These are phyloP conservation scores for Eucalyptus sideroxylon DNA, from an alignment of 345 rosid genomes.

Conservation along the genomic window DNA sequence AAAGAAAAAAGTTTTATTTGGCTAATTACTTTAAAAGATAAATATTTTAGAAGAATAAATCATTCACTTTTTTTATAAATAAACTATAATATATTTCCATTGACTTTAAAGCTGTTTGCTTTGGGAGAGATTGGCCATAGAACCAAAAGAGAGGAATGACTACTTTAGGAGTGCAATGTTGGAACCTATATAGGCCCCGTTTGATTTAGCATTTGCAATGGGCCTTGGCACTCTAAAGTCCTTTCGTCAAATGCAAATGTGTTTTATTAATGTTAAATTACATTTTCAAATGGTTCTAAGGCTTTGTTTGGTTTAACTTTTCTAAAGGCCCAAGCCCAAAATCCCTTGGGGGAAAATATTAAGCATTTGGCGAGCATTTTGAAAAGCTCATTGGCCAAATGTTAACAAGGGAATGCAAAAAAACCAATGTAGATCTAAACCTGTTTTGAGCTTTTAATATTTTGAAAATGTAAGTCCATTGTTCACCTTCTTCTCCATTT, in stretches of 20 bases:
- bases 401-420: too few relatives aligned
- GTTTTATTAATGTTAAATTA: too few relatives aligned
- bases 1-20: neutral
- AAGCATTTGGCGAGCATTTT: too few relatives aligned
- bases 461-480: too few relatives aligned
- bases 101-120: neutral
- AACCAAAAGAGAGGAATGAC: neutral
- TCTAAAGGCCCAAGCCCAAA: too few relatives aligned
- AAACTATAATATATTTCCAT: neutral
- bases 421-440: too few relatives aligned
- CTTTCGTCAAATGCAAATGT: accelerated
- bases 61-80: too few relatives aligned
- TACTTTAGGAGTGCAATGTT: neutral
- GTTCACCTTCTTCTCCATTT: accelerated
- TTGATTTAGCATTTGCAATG: too few relatives aligned
- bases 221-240: too few relatives aligned
- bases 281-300: accelerated
- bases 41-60: neutral
- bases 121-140: neutral
- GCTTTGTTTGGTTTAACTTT: accelerated
- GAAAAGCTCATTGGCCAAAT: too few relatives aligned
- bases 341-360: too few relatives aligned
- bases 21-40: neutral
- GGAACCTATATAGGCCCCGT: neutral
- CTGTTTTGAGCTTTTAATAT: accelerated